Base-by-base conservation (phyloP, 495 filamentous ascomycete species). In the Letharia columbiana region DNA sequence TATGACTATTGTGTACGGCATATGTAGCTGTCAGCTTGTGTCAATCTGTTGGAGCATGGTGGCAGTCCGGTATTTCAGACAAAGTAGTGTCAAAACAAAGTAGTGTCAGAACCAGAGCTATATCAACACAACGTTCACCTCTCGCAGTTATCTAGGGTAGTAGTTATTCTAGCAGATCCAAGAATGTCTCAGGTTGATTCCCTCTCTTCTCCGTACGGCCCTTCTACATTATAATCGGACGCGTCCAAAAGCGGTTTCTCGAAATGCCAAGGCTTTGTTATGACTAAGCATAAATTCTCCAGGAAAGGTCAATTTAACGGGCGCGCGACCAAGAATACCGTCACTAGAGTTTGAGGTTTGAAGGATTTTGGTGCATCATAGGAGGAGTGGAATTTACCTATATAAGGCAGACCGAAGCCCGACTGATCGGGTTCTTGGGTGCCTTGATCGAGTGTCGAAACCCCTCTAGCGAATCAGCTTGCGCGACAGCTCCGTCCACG, bases 401-500 rank as follows among this genome's bases (percentile, higher is more conserved):
- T 57, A 54, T 37, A 57, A 57, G 33, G 15, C 33, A 15, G 17
- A 37, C 54, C 5, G 17, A 57, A 37, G 33, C 31, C 7, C 15
- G 15, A 20, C 54, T 35, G 54, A 57, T 37, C 33, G 15, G 31
- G 39, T 20, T 28, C 4, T 9, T 54, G 47, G 23, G 0, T 50
- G 10, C 5, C 31, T 65, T 42, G 28, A n/a, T 20, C 31, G 40
- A 65, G 18, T 23, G 31, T 33, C 52, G 40, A 65, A 41, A 45
- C 12, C 15, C 41, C 4, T 65, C 54, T 20, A 31, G 28, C 39
- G 40, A 62, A 59, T 59, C 47, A 59, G 37, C 63, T 57, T 47
- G 42, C 64, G 57, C 44, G 44, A 58, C 41, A 66, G 45, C 64
- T 66, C 56, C 64, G 31, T 40, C 52, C 33, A 63, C 49, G 49